Evolutionary conservation across 805 yeast species (phyloP).

Genomic region (Wickerhamiella occidentalis): DNA sequence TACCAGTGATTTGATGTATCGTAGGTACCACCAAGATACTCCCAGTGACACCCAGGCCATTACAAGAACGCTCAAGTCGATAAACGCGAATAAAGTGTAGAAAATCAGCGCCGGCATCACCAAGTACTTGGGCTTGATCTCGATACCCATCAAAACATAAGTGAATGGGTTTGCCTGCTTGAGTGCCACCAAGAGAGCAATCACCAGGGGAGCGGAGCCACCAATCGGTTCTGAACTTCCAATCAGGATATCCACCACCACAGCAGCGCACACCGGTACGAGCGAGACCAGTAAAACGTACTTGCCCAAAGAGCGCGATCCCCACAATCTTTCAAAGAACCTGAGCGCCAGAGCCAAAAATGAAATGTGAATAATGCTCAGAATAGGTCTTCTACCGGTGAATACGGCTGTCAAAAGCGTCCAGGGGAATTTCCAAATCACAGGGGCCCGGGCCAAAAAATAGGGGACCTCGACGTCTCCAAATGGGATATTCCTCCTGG

Average conservation of each 20-base stretch:
- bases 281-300: conserved; percentile 36
- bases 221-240: conserved; percentile 24
- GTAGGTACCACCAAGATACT: conserved; percentile 58
- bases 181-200: conserved; percentile 47
- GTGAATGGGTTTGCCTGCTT: conserved; percentile 54
- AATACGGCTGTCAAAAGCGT: conserved; percentile 36
- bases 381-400: conserved; percentile 32
- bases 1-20: conserved; percentile 49
- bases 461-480: neutral
- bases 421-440: conserved; percentile 28
- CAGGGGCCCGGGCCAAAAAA: neutral
- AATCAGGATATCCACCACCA: conserved; percentile 21
- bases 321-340: conserved; percentile 56
- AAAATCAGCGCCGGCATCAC: conserved; percentile 22
- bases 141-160: conserved; percentile 34
- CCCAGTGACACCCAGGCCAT: conserved; percentile 37
- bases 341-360: conserved; percentile 39
- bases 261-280: conserved; percentile 24
- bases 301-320: conserved; percentile 33
- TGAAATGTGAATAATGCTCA: conserved; percentile 30
- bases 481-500: neutral
- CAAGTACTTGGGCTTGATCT: conserved; percentile 28
- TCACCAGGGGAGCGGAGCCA: conserved; percentile 40
- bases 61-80: neutral
- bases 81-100: conserved; percentile 3